Evolutionary conservation across 352 stramenopile species (phyloP).

Genomic region (Phytophthora rubi): DNA sequence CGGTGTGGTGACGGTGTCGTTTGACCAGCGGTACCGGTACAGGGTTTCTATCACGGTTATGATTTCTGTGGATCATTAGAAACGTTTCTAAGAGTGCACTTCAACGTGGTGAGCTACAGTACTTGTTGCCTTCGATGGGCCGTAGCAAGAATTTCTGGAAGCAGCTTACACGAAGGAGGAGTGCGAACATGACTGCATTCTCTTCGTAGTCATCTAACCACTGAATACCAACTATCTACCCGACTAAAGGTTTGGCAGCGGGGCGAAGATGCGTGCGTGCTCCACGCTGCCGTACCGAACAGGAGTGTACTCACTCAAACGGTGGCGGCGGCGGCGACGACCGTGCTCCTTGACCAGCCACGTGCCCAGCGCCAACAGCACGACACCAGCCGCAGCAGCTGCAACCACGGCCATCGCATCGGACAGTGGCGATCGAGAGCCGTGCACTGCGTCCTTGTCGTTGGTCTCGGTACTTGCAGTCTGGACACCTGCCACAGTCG

Average conservation of each 20-base stretch:
- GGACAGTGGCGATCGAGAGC: constrained; percentile 12
- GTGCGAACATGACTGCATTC: constrained; percentile 20
- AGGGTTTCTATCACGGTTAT: too few relatives aligned
- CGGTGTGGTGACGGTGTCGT: too few relatives aligned
- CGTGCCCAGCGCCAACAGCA: constrained; percentile 32
- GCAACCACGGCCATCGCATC: constrained; percentile 19
- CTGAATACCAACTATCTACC: constrained; percentile 11
- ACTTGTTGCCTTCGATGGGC: too few relatives aligned
- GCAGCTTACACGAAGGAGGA: not conserved
- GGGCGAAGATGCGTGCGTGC: constrained; percentile 33
- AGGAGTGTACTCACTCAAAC: constrained; percentile 39
- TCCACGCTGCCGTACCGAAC: constrained; percentile 61
- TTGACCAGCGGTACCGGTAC: not conserved
- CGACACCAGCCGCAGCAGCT: constrained; percentile 15
- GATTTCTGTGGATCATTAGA: too few relatives aligned
- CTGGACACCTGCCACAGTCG: constrained; percentile 13
- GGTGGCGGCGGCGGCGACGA: constrained; percentile 35
- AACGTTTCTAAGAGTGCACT: too few relatives aligned
- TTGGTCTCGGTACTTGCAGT: constrained; percentile 3
- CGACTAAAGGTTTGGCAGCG: constrained; percentile 16
- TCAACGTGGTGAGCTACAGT: too few relatives aligned
- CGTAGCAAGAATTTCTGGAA: too few relatives aligned
- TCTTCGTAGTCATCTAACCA: constrained; percentile 25
- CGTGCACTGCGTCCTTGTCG: constrained; percentile 8
- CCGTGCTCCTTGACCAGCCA: constrained; percentile 42